Percentiles rank a stretch among this genome's conserved stretches.
Evolutionary conservation across 768 basidiomycete genomes (phyloP).

Genomic region (Boletus sp.): DNA sequence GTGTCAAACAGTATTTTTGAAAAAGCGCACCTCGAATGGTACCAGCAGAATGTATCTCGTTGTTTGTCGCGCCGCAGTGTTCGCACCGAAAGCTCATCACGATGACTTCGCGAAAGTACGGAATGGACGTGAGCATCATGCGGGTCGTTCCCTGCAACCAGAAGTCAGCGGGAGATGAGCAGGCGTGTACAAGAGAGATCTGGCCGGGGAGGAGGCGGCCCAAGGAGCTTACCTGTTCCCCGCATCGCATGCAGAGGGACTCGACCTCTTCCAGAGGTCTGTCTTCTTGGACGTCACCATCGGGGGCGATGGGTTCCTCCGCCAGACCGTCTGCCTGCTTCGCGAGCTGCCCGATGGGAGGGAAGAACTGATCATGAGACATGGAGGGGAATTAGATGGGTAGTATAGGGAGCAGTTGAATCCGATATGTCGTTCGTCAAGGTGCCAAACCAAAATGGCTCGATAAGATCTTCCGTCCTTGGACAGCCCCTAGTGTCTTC

Average conservation of each 20-base stretch:
- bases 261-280: slow-evolving; percentile 79
- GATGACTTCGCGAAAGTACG: slow-evolving; percentile 92
- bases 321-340: slow-evolving; percentile 39
- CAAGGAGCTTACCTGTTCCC: slow-evolving; percentile 66
- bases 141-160: slow-evolving; percentile 76
- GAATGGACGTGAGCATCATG: slow-evolving; percentile 88
- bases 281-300: slow-evolving; percentile 37
- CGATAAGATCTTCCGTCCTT: slow-evolving; percentile 2
- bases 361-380: slow-evolving; percentile 44
- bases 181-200: not conserved
- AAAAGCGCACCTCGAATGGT: slow-evolving; percentile 68
- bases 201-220: not conserved
- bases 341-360: slow-evolving; percentile 54
- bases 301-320: slow-evolving; percentile 24
- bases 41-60: slow-evolving; percentile 91
- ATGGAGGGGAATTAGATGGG: slow-evolving; percentile 10
- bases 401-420: not conserved
- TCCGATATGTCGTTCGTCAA: not conserved
- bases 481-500: slow-evolving; percentile 4
- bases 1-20: not conserved
- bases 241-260: slow-evolving; percentile 92
- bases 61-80: slow-evolving; percentile 85
- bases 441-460: not conserved
- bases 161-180: not conserved
- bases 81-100: slow-evolving; percentile 97